phyloP scores from a whole-genome alignment of 1,284 basidiomycete species.

The Dichomitus squalens region DNA sequence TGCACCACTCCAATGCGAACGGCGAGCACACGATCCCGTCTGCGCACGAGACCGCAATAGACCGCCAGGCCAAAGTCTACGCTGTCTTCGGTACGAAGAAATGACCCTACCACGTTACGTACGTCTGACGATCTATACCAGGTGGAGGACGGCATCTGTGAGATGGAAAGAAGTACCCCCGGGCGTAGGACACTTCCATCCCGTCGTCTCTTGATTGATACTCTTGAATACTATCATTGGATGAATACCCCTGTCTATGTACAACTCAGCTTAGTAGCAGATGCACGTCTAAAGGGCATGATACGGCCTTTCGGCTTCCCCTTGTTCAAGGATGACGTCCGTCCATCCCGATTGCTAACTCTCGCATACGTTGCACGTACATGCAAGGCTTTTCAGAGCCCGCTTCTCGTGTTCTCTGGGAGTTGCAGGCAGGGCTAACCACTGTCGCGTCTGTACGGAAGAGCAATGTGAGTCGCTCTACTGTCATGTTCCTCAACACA shows the following conservation, averaged over 20 bases:
- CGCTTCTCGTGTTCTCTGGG: not conserved
- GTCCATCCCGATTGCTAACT: too few species aligned
- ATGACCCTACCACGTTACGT: too few species aligned
- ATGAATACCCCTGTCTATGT: too few species aligned
- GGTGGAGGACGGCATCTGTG: not conserved
- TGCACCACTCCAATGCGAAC: conserved; percentile 18
- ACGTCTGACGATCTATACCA: not conserved
- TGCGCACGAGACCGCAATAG: conserved; percentile 6
- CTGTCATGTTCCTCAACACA: not conserved
- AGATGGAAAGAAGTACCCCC: too few species aligned
- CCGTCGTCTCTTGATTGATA: too few species aligned
- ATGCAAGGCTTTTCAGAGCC: not conserved
- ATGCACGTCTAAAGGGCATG: too few species aligned
- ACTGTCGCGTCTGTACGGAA: not conserved
- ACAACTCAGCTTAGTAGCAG: too few species aligned
- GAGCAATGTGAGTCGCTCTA: not conserved
- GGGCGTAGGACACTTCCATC: too few species aligned
- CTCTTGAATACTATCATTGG: too few species aligned
- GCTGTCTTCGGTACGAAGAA: conserved; percentile 28
- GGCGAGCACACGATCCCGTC: not conserved
- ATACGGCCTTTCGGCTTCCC: too few species aligned
- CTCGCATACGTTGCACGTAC: not conserved
- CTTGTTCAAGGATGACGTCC: too few species aligned
- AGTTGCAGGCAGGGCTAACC: not conserved
- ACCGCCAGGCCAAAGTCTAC: conserved; percentile 12